Conservation (phyloP, 2,329 filamentous ascomycete genomes). For the Immersiporthe knoxdaviesiana region DNA sequence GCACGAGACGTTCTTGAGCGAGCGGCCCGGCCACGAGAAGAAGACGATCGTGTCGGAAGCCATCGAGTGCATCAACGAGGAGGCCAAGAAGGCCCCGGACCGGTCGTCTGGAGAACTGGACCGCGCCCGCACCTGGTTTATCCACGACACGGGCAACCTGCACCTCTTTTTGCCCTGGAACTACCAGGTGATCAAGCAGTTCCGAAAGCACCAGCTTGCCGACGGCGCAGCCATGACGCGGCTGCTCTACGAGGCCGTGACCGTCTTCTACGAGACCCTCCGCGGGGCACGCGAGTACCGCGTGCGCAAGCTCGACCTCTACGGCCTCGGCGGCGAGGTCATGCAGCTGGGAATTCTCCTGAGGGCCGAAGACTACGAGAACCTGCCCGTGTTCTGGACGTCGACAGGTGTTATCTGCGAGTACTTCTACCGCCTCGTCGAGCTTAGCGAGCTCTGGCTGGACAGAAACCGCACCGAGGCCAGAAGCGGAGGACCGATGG, state of each 20-base stretch:
- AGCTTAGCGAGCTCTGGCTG: slow-evolving; percentile 61
- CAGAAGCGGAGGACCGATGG: slow-evolving; percentile 38
- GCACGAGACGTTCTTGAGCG: slow-evolving; percentile 71
- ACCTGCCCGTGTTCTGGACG: slow-evolving; percentile 84
- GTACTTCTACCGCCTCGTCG: slow-evolving; percentile 62
- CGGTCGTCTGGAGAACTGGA: slow-evolving; percentile 73
- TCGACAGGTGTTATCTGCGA: slow-evolving; percentile 67
- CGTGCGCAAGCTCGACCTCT: slow-evolving; percentile 66
- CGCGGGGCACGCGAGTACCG: slow-evolving; percentile 72
- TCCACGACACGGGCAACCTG: slow-evolving; percentile 72
- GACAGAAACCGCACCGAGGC: slow-evolving; percentile 46
- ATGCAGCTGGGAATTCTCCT: slow-evolving; percentile 67
- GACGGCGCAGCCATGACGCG: slow-evolving; percentile 58
- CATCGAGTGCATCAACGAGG: slow-evolving; percentile 74
- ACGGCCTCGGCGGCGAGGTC: slow-evolving; percentile 72
- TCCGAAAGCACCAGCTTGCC: slow-evolving; percentile 64
- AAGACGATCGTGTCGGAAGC: slow-evolving; percentile 75
- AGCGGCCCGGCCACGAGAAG: slow-evolving; percentile 62
- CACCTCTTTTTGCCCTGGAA: slow-evolving; percentile 80
- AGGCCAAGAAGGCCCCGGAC: slow-evolving; percentile 71
- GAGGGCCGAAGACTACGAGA: slow-evolving; percentile 60
- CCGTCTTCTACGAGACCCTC: slow-evolving; percentile 70
- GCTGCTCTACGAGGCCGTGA: slow-evolving; percentile 68
- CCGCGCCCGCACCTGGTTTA: slow-evolving; percentile 82
- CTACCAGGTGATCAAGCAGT: slow-evolving; percentile 73